Percentiles rank a stretch among this genome's conserved stretches.
Evolutionary conservation across 2,329 filamentous ascomycete species (phyloP).

Genomic region (Fusarium nematophilum): DNA sequence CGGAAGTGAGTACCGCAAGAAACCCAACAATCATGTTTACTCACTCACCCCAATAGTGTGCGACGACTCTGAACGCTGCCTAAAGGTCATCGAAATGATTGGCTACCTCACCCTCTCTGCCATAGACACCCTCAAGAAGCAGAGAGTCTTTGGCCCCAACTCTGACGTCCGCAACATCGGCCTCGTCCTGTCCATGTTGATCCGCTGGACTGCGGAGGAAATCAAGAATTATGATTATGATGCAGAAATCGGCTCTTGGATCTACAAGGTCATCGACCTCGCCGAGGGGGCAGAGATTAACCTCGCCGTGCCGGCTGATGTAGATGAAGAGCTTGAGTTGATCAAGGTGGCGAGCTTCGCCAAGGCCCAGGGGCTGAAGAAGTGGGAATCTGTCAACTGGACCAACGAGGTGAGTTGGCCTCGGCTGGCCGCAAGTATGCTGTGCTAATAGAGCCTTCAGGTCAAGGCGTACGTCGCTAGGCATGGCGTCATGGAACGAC

Average conservation of each 20-base stretch:
- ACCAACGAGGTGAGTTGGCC: neutral
- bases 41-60: conserved; percentile 9
- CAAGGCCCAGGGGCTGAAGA: conserved; percentile 7
- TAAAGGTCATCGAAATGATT: conserved; percentile 20
- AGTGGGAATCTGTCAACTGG: conserved; percentile 21
- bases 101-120: conserved; percentile 23
- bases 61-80: conserved; percentile 10
- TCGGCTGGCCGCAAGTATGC: neutral
- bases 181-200: conserved; percentile 14
- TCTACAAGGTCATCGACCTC: conserved; percentile 28
- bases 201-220: conserved; percentile 19
- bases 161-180: conserved; percentile 34
- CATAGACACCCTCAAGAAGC: conserved; percentile 26
- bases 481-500: neutral
- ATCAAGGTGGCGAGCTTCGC: neutral
- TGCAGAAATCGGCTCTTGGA: conserved; percentile 18
- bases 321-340: neutral
- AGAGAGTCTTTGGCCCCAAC: conserved; percentile 22
- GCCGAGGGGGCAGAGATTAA: conserved; percentile 20
- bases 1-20: neutral
- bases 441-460: neutral
- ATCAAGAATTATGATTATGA: neutral
- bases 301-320: conserved; percentile 3
- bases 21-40: too few relatives aligned
- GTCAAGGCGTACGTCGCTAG: neutral